These are phyloP conservation scores for Rosa hybrid DNA, from an alignment of 331 rosid genomes.

Conservation along the genomic window DNA sequence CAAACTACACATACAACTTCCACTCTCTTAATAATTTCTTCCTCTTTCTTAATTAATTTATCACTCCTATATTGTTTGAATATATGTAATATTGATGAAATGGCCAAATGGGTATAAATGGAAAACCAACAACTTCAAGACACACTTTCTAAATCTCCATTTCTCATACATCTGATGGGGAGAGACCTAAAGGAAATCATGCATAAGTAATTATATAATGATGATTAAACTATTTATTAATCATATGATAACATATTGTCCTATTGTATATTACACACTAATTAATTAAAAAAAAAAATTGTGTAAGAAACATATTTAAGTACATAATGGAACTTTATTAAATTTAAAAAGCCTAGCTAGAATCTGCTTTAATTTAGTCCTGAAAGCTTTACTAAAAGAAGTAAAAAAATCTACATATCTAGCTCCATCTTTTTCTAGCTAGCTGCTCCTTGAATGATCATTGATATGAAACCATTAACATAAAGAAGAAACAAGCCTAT, in stretches of 20 bases:
- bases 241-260: not conserved
- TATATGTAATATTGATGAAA: not conserved
- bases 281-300: not conserved
- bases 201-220: not conserved
- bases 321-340: constrained; percentile 6
- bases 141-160: not conserved
- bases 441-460: not conserved
- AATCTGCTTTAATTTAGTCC: not conserved
- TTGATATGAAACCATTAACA: constrained; percentile 38
- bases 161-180: not conserved
- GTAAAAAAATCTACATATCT: constrained; percentile 16
- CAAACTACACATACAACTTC: constrained; percentile 19
- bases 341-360: constrained; percentile 10
- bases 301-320: constrained; percentile 11
- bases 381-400: constrained; percentile 38
- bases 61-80: constrained; percentile 17
- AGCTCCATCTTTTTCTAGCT: not conserved
- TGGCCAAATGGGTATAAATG: not conserved
- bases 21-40: not conserved
- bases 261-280: not conserved
- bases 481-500: constrained; percentile 10
- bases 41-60: not conserved
- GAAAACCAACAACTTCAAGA: constrained; percentile 33
- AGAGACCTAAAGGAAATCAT: not conserved
- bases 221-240: not conserved